A percentile compares a stretch with the other conserved stretches of the same genome.
phyloP scores from a whole-genome alignment of 352 stramenopile species.

The Phytophthora pluvialis region DNA sequence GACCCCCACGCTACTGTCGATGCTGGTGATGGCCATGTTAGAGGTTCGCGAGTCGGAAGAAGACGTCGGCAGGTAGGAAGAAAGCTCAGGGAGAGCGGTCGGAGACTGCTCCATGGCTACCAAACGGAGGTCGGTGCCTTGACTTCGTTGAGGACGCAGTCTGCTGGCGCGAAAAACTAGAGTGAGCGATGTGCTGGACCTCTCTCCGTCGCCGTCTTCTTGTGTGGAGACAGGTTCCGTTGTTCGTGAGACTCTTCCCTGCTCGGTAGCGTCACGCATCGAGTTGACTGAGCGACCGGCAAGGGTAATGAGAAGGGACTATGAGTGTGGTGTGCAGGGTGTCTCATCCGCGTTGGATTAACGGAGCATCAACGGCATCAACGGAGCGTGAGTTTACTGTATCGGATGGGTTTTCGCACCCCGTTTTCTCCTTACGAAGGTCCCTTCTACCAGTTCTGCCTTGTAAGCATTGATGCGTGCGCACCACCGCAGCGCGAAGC shows the following conservation, averaged over 20 bases:
- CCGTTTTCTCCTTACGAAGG: slow-evolving; percentile 11
- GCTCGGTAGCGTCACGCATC: slow-evolving; percentile 16
- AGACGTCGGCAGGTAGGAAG: slow-evolving; percentile 26
- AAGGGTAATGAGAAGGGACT: slow-evolving; percentile 24
- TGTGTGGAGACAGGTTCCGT: slow-evolving; percentile 10
- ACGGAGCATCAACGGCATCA: slow-evolving; percentile 12
- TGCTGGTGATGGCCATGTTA: slow-evolving; percentile 15
- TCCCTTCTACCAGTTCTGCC: slow-evolving; percentile 6
- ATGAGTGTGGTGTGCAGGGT: slow-evolving; percentile 12
- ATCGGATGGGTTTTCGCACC: not conserved
- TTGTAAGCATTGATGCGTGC: slow-evolving; percentile 35
- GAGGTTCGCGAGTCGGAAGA: slow-evolving; percentile 17
- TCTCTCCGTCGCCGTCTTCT: not conserved
- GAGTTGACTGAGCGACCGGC: slow-evolving; percentile 27
- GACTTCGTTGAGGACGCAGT: not conserved
- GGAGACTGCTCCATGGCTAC: slow-evolving; percentile 21
- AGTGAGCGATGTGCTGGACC: slow-evolving; percentile 23
- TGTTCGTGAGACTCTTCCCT: slow-evolving; percentile 16
- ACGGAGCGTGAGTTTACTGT: slow-evolving; percentile 26
- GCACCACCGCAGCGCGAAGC: slow-evolving; percentile 1
- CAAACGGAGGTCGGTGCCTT: not conserved
- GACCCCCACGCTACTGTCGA: slow-evolving; percentile 6
- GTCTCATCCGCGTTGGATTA: slow-evolving; percentile 26
- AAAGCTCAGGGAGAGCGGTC: slow-evolving; percentile 25
- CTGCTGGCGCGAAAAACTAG: slow-evolving; percentile 5